A percentile compares a stretch with the other conserved stretches of the same genome.
These are phyloP conservation scores for Claviceps spartinae DNA, from an alignment of 2,329 filamentous ascomycete genomes.

Conservation along the genomic window DNA sequence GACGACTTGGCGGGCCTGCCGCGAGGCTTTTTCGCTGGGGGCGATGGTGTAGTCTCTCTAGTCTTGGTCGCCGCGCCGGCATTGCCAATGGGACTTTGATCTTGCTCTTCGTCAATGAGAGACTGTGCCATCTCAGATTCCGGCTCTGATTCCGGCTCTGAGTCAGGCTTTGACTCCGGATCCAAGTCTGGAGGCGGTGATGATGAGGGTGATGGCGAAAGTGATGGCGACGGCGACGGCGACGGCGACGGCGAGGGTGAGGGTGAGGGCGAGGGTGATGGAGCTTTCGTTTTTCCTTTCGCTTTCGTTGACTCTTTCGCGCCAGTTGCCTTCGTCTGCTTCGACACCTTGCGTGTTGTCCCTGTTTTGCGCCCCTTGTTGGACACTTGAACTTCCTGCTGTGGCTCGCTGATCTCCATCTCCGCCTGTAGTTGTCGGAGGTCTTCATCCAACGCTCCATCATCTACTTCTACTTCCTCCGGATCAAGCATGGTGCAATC, in stretches of 20 bases:
- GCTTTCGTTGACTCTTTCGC: no score
- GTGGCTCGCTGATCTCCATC: constrained; percentile 26
- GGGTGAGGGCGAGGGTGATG: constrained; percentile 13
- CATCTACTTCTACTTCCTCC: constrained; percentile 27
- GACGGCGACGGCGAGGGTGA: neutral
- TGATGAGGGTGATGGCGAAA: constrained; percentile 7
- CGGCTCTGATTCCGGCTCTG: neutral
- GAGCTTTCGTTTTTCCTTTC: constrained; percentile 19
- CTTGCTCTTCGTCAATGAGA: constrained; percentile 11
- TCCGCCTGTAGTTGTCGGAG: constrained; percentile 35
- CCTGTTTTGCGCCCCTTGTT: constrained; percentile 42
- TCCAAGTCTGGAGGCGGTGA: neutral
- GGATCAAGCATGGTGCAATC: constrained; percentile 42
- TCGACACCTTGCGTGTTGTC: constrained; percentile 36
- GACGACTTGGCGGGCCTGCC: constrained; percentile 11
- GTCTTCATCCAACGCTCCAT: constrained; percentile 37
- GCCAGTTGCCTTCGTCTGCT: constrained; percentile 28
- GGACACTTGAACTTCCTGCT: constrained; percentile 29
- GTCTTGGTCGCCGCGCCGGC: constrained; percentile 29
- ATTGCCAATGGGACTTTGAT: constrained; percentile 22
- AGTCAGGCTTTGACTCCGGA: neutral
- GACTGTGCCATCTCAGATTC: constrained; percentile 8
- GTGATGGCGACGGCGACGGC: constrained; percentile 9
- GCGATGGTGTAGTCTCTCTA: constrained; percentile 10
- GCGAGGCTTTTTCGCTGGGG: constrained; percentile 14